Evolutionary conservation across 2,329 filamentous ascomycete species (phyloP).

Genomic region (Mycogone perniciosa): DNA sequence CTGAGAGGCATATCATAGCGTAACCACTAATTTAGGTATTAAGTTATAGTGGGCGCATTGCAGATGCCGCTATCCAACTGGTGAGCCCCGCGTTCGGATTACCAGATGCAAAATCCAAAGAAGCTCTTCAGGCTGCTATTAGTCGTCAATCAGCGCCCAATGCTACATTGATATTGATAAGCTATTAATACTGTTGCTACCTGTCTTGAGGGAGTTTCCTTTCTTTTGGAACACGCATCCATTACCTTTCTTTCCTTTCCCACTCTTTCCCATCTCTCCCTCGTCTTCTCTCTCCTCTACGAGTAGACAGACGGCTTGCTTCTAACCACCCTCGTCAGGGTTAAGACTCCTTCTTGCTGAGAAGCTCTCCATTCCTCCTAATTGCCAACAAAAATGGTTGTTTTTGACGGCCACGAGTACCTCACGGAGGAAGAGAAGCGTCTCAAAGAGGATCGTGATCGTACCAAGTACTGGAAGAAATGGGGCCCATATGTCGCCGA

Average conservation of each 20-base stretch:
- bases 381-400: slow-evolving; percentile 59
- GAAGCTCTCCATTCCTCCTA: not conserved
- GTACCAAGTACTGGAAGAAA: slow-evolving; percentile 93
- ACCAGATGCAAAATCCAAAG: not conserved
- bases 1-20: no score
- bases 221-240: slow-evolving; percentile 9
- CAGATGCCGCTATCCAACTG: no score
- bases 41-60: no score
- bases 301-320: not conserved
- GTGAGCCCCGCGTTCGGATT: not conserved
- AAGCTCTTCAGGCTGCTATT: not conserved
- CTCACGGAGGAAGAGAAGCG: slow-evolving; percentile 87
- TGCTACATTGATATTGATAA: slow-evolving; percentile 2
- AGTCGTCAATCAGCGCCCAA: not conserved
- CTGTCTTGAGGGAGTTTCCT: slow-evolving; percentile 4
- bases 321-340: not conserved
- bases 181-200: slow-evolving; percentile 6
- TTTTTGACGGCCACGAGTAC: slow-evolving; percentile 82
- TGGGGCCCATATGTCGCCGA: slow-evolving; percentile 94
- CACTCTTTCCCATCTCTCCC: not conserved
- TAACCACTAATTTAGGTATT: no score
- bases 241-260: slow-evolving; percentile 7
- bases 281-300: not conserved
- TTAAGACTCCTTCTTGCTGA: not conserved
- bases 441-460: slow-evolving; percentile 76